phyloP scores from a whole-genome alignment of 2,329 filamentous ascomycete species.

The Apiospora malaysiana region DNA sequence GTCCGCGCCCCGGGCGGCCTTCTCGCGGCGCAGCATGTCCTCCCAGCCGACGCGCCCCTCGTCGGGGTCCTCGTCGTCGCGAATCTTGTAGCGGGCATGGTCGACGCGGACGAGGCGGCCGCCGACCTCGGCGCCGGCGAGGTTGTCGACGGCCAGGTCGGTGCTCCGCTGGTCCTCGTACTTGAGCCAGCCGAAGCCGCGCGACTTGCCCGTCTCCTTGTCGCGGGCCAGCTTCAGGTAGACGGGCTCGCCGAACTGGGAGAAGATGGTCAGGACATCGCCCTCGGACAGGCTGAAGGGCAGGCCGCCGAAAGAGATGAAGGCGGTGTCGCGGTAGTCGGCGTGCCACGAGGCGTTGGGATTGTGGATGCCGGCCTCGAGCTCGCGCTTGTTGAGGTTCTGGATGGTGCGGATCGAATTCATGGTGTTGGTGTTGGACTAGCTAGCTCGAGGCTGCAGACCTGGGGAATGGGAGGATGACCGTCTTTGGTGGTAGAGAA shows the following conservation, averaged over 20 bases:
- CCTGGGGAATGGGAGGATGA: background rate
- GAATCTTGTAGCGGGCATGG: slow-evolving; percentile 88
- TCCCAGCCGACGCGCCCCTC: slow-evolving; percentile 65
- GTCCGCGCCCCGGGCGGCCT: slow-evolving; percentile 44
- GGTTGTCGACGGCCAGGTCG: slow-evolving; percentile 93
- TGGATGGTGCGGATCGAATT: slow-evolving; percentile 94
- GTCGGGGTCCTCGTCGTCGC: slow-evolving; percentile 75
- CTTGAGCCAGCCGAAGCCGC: slow-evolving; percentile 94
- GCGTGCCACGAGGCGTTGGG: slow-evolving; percentile 94
- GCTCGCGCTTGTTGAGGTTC: slow-evolving; percentile 90
- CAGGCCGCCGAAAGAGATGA: slow-evolving; percentile 93
- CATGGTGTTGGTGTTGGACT: slow-evolving; percentile 58
- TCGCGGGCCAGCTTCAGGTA: slow-evolving; percentile 92
- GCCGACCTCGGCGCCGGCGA: slow-evolving; percentile 83
- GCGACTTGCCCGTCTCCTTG: slow-evolving; percentile 94
- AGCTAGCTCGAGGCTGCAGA: slow-evolving; percentile 6
- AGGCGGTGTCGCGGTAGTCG: slow-evolving; percentile 97
- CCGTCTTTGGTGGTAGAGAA: background rate
- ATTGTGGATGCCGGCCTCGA: slow-evolving; percentile 70
- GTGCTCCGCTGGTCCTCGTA: slow-evolving; percentile 98
- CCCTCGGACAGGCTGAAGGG: slow-evolving; percentile 94
- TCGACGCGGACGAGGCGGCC: slow-evolving; percentile 86
- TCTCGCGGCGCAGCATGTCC: slow-evolving; percentile 61
- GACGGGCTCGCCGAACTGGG: slow-evolving; percentile 93
- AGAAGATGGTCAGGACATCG: slow-evolving; percentile 95